These are phyloP conservation scores for Schizochytrium sp. DNA, from an alignment of 108 stramenopile species.

Conservation along the genomic window DNA sequence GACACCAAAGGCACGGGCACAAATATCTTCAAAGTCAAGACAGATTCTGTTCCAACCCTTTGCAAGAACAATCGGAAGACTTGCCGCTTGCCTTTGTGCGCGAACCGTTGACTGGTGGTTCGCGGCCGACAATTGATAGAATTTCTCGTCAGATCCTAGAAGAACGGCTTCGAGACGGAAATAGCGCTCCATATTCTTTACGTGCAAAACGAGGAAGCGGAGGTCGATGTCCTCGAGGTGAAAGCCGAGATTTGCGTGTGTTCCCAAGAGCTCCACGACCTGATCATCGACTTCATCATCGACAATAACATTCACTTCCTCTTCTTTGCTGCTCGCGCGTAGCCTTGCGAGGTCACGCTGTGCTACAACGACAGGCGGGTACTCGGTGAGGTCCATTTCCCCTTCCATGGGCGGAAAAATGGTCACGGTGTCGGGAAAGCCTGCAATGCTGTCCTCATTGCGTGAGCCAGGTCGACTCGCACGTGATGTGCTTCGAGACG, in stretches of 20 bases:
- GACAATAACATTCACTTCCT: neutral
- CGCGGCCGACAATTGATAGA: neutral
- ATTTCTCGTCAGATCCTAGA: neutral
- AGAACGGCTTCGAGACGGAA: neutral
- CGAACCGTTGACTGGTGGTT: neutral
- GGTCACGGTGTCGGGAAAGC: neutral
- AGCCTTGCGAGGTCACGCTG: neutral
- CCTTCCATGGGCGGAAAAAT: slow-evolving; percentile 15
- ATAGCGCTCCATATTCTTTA: neutral
- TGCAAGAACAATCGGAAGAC: neutral
- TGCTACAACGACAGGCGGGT: neutral
- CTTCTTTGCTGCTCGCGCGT: neutral
- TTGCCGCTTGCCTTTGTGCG: neutral
- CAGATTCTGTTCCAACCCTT: neutral
- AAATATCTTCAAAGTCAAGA: neutral
- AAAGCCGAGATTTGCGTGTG: slow-evolving; percentile 3
- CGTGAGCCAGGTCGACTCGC: too few relatives aligned
- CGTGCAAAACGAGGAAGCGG: neutral
- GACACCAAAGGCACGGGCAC: neutral
- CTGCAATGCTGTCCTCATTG: neutral
- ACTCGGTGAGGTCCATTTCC: neutral
- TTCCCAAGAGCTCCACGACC: neutral
- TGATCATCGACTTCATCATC: slow-evolving; percentile 9
- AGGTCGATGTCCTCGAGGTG: neutral
- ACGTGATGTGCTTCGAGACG: too few relatives aligned